These are phyloP conservation scores for Trametes hirsuta DNA, from an alignment of 1,284 basidiomycete genomes.

Conservation along the genomic window DNA sequence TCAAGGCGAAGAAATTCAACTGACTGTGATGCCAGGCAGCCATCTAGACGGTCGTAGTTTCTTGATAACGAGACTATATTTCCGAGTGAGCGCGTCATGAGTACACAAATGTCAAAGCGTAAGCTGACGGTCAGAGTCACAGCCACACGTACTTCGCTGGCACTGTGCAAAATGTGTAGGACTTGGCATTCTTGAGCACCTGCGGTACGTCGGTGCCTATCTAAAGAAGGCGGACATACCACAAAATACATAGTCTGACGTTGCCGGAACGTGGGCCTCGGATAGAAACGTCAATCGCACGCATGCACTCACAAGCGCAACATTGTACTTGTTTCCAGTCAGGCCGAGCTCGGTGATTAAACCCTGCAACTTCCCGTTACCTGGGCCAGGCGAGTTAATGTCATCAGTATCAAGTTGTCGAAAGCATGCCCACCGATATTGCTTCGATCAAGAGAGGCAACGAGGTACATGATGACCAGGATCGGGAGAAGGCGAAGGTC, in stretches of 20 bases:
- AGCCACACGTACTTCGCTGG: constrained; percentile 50
- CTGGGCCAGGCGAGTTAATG: constrained; percentile 32
- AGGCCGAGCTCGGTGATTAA: constrained; percentile 54
- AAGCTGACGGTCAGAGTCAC: too few relatives aligned
- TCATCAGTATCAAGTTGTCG: constrained; percentile 8
- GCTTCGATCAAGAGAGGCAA: constrained; percentile 36
- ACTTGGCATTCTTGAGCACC: constrained; percentile 36
- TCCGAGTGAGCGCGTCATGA: neutral
- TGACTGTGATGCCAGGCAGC: constrained; percentile 33
- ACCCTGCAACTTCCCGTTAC: constrained; percentile 69
- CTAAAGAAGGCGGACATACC: constrained; percentile 40
- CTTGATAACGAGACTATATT: constrained; percentile 33
- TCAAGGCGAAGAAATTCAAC: neutral
- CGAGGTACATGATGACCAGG: constrained; percentile 42
- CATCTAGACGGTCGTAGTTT: constrained; percentile 37
- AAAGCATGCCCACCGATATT: constrained; percentile 34
- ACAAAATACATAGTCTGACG: constrained; percentile 69
- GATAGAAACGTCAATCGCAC: too few relatives aligned
- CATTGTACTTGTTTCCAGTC: constrained; percentile 61
- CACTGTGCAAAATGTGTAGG: constrained; percentile 63
- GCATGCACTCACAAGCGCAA: constrained; percentile 52
- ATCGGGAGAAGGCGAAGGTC: constrained; percentile 42
- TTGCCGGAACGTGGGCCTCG: neutral
- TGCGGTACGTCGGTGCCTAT: neutral
- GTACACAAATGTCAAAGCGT: constrained; percentile 8